Conservation (phyloP, 2,329 filamentous ascomycete genomes). For the Trichoderma atroviride region DNA sequence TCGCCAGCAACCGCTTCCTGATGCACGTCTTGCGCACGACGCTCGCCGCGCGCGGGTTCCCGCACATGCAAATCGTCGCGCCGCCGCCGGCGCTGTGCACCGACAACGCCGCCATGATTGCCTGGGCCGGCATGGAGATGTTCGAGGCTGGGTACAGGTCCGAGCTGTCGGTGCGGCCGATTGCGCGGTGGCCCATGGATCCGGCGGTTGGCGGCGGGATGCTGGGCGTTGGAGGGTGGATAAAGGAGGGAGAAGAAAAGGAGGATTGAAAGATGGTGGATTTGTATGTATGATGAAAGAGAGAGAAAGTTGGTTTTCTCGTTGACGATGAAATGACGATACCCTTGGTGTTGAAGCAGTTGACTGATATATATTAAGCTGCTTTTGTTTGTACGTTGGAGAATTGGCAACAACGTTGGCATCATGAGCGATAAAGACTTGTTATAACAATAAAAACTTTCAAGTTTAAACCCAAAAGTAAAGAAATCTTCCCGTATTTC, state of each 20-base stretch:
- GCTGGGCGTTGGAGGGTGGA: constrained; percentile 59
- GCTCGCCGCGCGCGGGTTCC: constrained; percentile 68
- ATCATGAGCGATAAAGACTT: not conserved
- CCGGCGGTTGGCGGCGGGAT: constrained; percentile 61
- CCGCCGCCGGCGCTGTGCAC: constrained; percentile 82
- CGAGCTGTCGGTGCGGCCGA: constrained; percentile 59
- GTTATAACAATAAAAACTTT: not conserved
- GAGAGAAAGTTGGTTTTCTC: not conserved
- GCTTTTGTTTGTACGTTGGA: constrained; percentile 1
- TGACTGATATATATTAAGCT: not conserved
- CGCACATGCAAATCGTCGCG: constrained; percentile 63
- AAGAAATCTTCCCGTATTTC: not conserved
- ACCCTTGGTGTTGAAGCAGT: not conserved
- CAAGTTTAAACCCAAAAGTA: not conserved
- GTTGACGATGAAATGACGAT: not conserved
- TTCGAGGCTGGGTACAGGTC: constrained; percentile 74
- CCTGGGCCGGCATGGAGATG: constrained; percentile 93
- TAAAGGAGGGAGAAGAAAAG: constrained; percentile 31
- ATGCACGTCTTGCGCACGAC: constrained; percentile 62
- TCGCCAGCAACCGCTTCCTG: constrained; percentile 83
- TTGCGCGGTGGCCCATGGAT: constrained; percentile 77
- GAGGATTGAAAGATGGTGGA: not conserved
- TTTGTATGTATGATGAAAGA: not conserved
- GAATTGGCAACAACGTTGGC: not conserved
- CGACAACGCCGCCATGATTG: constrained; percentile 98